A percentile compares a stretch with the other conserved stretches of the same genome.
These are phyloP conservation scores for Yamadazyma atlantica DNA, from an alignment of 1,139 yeast genomes.

Conservation along the genomic window DNA sequence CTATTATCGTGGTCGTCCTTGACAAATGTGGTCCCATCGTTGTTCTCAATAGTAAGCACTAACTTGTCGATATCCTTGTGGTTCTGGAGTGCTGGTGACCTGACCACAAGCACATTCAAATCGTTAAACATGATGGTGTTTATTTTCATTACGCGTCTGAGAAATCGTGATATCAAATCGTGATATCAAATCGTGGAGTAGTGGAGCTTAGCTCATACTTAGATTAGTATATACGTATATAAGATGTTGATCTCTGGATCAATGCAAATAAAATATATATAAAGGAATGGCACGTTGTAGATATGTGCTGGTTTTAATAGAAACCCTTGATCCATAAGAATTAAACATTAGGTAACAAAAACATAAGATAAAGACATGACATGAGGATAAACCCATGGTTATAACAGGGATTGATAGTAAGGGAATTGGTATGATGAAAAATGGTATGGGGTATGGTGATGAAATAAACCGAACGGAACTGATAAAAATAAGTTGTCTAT, in stretches of 20 bases:
- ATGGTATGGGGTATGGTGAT: background rate
- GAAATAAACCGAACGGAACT: background rate
- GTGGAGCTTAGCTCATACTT: background rate
- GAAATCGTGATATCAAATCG: too few species aligned
- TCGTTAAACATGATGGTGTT: constrained; percentile 13
- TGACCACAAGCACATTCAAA: constrained; percentile 31
- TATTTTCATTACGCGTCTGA: background rate
- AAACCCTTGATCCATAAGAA: constrained; percentile 2
- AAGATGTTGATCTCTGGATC: background rate
- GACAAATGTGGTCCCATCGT: constrained; percentile 23
- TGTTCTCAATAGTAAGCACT: constrained; percentile 17
- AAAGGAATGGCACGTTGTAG: background rate
- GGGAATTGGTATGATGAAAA: background rate
- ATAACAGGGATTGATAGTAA: background rate
- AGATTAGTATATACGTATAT: background rate
- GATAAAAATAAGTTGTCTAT: constrained; percentile 1
- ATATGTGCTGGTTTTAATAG: background rate
- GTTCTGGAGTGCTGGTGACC: constrained; percentile 26
- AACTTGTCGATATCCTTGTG: constrained; percentile 22
- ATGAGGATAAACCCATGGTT: background rate
- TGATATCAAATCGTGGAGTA: too few species aligned
- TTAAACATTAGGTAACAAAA: background rate
- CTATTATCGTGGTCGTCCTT: constrained; percentile 26
- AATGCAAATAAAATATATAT: background rate
- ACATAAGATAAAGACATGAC: background rate